phyloP scores from a whole-genome alignment of 2,329 filamentous ascomycete species.

The Endoconidiophora laricicola region DNA sequence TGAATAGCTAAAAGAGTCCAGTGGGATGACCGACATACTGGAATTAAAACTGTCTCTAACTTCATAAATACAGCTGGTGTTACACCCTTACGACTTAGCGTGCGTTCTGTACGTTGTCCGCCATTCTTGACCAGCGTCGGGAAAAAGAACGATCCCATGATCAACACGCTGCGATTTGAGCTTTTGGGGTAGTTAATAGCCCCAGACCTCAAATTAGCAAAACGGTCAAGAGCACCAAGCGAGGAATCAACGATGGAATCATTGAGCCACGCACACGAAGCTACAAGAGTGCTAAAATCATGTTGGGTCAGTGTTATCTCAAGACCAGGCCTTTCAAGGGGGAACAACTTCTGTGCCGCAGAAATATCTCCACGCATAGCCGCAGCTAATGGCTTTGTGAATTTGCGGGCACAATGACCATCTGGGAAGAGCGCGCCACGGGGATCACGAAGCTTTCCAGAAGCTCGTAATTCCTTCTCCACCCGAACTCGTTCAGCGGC shows the following conservation, averaged over 20 bases:
- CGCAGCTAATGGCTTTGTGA: background rate
- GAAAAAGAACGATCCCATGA: conserved; percentile 52
- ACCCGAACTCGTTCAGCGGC: background rate
- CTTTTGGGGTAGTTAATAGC: conserved; percentile 29
- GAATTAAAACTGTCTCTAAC: conserved; percentile 52
- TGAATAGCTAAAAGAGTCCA: conserved; percentile 59
- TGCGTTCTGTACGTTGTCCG: conserved; percentile 31
- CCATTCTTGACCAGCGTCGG: conserved; percentile 33
- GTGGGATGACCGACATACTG: conserved; percentile 47
- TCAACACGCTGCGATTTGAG: conserved; percentile 40
- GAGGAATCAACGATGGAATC: conserved; percentile 59
- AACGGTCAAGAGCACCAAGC: conserved; percentile 41
- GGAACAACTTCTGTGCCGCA: background rate
- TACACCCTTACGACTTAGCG: conserved; percentile 40
- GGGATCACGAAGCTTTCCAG: conserved; percentile 1
- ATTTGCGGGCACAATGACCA: background rate
- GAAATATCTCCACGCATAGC: background rate
- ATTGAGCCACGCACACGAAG: conserved; percentile 49
- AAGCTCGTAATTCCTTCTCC: background rate
- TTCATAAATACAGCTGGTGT: conserved; percentile 43
- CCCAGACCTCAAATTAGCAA: conserved; percentile 39
- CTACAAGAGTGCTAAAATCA: conserved; percentile 48
- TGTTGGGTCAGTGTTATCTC: conserved; percentile 22
- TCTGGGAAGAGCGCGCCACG: background rate
- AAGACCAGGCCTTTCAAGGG: background rate